Evolutionary conservation across 2,329 filamentous ascomycete species (phyloP).

Genomic region (Dissoconium aciculare): DNA sequence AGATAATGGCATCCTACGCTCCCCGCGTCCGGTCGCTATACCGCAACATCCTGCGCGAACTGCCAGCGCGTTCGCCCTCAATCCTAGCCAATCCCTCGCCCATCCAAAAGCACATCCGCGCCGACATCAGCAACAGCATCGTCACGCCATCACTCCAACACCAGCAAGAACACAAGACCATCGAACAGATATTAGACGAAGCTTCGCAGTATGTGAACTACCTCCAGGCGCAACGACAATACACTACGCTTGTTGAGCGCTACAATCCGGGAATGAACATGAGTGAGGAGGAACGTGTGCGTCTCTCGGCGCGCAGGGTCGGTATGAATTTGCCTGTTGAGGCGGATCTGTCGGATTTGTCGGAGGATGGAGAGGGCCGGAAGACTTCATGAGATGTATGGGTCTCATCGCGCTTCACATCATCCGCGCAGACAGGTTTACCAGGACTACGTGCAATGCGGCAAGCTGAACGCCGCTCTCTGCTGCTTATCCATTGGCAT

Average conservation of each 20-base stretch:
- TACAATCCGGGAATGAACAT: conserved; percentile 91
- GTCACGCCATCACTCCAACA: conserved; percentile 26
- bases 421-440: too few species aligned
- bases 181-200: conserved; percentile 29
- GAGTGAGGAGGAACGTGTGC: conserved; percentile 68
- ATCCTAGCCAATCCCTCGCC: conserved; percentile 45
- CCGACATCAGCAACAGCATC: conserved; percentile 35
- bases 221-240: conserved; percentile 69
- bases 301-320: conserved; percentile 70
- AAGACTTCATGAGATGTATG: too few species aligned
- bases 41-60: conserved; percentile 74
- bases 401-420: too few species aligned
- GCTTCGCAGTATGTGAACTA: conserved; percentile 72
- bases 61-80: conserved; percentile 51
- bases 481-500: too few species aligned
- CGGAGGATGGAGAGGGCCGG: too few species aligned
- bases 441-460: too few species aligned
- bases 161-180: conserved; percentile 13
- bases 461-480: too few species aligned
- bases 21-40: conserved; percentile 60
- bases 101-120: conserved; percentile 54
- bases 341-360: too few species aligned
- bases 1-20: conserved; percentile 25
- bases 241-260: conserved; percentile 65
- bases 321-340: conserved; percentile 76